Percentiles rank a stretch among this genome's conserved stretches.
Conservation (phyloP, 2,329 filamentous ascomycete genomes). For the Clarireedia paspali region DNA sequence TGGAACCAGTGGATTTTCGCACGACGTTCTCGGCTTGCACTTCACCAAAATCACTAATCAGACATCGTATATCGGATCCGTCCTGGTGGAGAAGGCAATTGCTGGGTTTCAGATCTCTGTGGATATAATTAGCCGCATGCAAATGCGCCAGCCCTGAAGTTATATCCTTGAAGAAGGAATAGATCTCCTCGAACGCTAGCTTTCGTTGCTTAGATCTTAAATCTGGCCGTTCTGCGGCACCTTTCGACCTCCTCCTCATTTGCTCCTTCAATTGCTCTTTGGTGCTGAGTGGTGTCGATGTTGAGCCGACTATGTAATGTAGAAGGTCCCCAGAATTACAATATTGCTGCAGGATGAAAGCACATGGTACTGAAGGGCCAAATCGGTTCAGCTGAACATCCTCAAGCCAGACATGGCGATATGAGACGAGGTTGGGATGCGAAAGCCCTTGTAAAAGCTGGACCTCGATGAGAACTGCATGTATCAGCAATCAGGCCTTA, state of each 20-base stretch:
- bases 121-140: slow-evolving; percentile 87
- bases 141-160: slow-evolving; percentile 86
- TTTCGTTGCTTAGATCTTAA: slow-evolving; percentile 20
- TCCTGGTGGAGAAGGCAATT: slow-evolving; percentile 84
- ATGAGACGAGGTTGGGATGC: slow-evolving; percentile 92
- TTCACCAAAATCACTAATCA: slow-evolving; percentile 97
- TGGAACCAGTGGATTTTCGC: slow-evolving; percentile 85
- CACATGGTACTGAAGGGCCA: slow-evolving; percentile 84
- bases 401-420: slow-evolving; percentile 95
- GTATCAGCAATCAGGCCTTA: slow-evolving; percentile 10
- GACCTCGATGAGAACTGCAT: slow-evolving; percentile 72
- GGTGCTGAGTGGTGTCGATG: slow-evolving; percentile 51
- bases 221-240: slow-evolving; percentile 50
- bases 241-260: slow-evolving; percentile 69
- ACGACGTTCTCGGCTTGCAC: slow-evolving; percentile 77
- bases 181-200: slow-evolving; percentile 81
- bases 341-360: slow-evolving; percentile 96
- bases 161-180: slow-evolving; percentile 93
- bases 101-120: slow-evolving; percentile 90
- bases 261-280: slow-evolving; percentile 86
- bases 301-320: slow-evolving; percentile 70
- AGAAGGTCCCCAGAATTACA: slow-evolving; percentile 92
- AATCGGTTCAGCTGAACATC: slow-evolving; percentile 79
- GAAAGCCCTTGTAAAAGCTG: slow-evolving; percentile 86
- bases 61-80: slow-evolving; percentile 62